Evolutionary conservation across 495 filamentous ascomycete species (phyloP).

Genomic region (Neurospora sp.): DNA sequence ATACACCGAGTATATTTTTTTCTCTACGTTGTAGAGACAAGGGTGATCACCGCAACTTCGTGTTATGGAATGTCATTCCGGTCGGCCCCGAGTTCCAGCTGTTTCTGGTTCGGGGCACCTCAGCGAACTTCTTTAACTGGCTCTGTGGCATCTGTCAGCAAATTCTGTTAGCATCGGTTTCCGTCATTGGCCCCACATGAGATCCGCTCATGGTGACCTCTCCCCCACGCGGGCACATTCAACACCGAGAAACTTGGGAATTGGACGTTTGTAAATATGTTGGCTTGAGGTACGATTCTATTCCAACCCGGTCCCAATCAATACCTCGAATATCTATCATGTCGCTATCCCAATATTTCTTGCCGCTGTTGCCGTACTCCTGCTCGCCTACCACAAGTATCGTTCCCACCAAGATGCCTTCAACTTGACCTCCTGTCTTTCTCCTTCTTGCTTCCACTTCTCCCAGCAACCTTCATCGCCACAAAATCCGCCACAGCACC

Average conservation of each 20-base stretch:
- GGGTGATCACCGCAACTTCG: background rate
- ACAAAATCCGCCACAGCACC: slow-evolving; percentile 15
- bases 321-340: background rate
- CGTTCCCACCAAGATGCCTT: background rate
- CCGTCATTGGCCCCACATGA: background rate
- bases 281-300: background rate
- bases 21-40: background rate
- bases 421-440: background rate
- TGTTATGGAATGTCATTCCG: background rate
- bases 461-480: slow-evolving; percentile 1
- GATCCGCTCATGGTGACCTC: background rate
- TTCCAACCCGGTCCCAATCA: background rate
- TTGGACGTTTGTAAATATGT: background rate
- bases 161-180: background rate
- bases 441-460: background rate
- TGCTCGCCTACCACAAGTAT: background rate
- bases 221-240: background rate
- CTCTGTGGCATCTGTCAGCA: background rate
- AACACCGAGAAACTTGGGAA: background rate
- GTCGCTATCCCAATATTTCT: background rate
- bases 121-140: background rate
- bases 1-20: background rate
- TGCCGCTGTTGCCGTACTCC: background rate
- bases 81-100: background rate
- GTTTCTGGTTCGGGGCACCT: background rate